Conservation (phyloP, 2,329 filamentous ascomycete species). For the Aspergillus flavus region DNA sequence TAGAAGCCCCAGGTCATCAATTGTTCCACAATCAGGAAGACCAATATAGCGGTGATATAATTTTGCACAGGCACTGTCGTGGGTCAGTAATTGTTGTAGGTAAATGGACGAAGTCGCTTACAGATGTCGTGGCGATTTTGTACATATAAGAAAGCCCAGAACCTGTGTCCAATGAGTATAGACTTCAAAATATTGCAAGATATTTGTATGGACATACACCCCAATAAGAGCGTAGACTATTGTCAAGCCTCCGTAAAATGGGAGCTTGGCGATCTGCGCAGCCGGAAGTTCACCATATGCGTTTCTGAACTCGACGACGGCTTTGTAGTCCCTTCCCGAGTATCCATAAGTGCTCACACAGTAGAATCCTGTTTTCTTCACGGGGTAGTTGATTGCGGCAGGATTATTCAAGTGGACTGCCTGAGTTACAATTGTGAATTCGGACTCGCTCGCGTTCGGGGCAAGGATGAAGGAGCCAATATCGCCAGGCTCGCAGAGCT, state of each 20-base stretch:
- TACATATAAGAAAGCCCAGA: constrained; percentile 94
- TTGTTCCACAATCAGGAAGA: constrained; percentile 94
- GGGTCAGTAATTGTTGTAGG: constrained; percentile 32
- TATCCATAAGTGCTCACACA: constrained; percentile 81
- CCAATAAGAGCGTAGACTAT: constrained; percentile 89
- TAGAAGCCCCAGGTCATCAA: constrained; percentile 99
- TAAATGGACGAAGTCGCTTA: constrained; percentile 43
- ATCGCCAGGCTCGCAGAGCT: constrained; percentile 74
- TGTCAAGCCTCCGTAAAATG: constrained; percentile 93
- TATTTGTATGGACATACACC: constrained; percentile 50
- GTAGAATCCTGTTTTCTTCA: constrained; percentile 93
- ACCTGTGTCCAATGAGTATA: constrained; percentile 51
- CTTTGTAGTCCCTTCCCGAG: constrained; percentile 69
- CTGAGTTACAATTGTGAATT: constrained; percentile 73
- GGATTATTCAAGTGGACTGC: constrained; percentile 81
- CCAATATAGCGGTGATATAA: constrained; percentile 95
- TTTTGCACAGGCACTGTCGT: constrained; percentile 85
- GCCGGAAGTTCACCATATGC: constrained; percentile 94
- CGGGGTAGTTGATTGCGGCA: constrained; percentile 72
- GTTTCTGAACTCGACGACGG: constrained; percentile 88
- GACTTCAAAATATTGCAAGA: background rate
- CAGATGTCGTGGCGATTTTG: constrained; percentile 90
- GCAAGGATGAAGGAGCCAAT: constrained; percentile 83
- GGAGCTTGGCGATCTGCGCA: constrained; percentile 93
- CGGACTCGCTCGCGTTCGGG: constrained; percentile 73